Conservation (phyloP, 2,329 filamentous ascomycete genomes). For the Diplodia scrobiculata region DNA sequence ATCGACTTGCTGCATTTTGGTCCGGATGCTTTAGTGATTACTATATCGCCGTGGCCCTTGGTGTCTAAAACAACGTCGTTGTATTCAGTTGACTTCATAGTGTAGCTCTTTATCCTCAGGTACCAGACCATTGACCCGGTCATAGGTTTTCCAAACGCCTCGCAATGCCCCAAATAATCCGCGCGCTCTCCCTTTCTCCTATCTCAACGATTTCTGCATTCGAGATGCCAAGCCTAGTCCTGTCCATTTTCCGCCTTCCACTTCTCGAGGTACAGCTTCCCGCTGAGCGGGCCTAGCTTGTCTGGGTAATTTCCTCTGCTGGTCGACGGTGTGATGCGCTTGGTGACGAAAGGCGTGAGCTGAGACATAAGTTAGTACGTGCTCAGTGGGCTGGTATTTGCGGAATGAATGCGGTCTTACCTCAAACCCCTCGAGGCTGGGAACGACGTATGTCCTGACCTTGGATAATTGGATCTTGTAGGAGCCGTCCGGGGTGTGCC, state of each 20-base stretch:
- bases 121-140: constrained; percentile 1
- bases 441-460: constrained; percentile 87
- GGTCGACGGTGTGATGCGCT: constrained; percentile 31
- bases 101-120: neutral
- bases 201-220: neutral
- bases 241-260: constrained; percentile 41
- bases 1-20: neutral
- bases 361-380: constrained; percentile 42
- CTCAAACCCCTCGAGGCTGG: constrained; percentile 70
- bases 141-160: constrained; percentile 17
- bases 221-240: neutral
- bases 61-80: neutral
- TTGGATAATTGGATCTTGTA: constrained; percentile 84
- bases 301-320: constrained; percentile 33
- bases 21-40: neutral
- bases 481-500: constrained; percentile 78
- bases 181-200: neutral
- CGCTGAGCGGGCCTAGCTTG: constrained; percentile 38
- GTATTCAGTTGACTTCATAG: neutral
- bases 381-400: neutral
- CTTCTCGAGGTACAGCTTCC: constrained; percentile 38
- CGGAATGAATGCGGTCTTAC: constrained; percentile 50
- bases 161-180: constrained; percentile 12
- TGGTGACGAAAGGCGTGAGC: constrained; percentile 79
- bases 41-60: no score